A percentile compares a stretch with the other conserved stretches of the same genome.
Evolutionary conservation across 2,329 filamentous ascomycete genomes (phyloP).

Genomic region (Pyrenophora seminiperda): DNA sequence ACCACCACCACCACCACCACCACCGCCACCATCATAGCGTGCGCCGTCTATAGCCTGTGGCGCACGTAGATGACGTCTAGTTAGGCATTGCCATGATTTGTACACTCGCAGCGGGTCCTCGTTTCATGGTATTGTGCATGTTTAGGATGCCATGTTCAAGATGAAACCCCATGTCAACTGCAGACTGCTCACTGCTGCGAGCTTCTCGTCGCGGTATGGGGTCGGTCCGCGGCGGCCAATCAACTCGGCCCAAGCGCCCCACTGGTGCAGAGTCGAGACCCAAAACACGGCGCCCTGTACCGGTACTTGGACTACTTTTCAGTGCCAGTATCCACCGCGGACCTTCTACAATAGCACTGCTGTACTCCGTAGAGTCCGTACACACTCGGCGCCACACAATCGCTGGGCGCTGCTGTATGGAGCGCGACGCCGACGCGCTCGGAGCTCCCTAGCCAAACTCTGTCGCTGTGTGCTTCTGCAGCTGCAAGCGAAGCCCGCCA

Average conservation of each 20-base stretch:
- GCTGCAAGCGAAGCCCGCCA: constrained; percentile 13
- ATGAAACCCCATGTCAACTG: constrained; percentile 33
- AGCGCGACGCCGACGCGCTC: constrained; percentile 6
- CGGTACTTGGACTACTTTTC: too few species aligned
- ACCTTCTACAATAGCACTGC: too few species aligned
- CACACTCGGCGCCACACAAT: too few species aligned
- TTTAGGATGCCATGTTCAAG: constrained; percentile 28
- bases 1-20: too few species aligned
- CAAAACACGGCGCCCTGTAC: too few species aligned
- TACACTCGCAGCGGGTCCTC: constrained; percentile 23
- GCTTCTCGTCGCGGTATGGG: constrained; percentile 20
- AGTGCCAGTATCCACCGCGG: too few species aligned
- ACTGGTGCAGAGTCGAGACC: constrained; percentile 8
- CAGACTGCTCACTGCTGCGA: constrained; percentile 27
- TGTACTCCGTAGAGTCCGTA: too few species aligned
- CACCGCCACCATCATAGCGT: constrained; percentile 23
- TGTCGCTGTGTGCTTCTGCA: constrained; percentile 10
- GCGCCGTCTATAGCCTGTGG: constrained; percentile 11
- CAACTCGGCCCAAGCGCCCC: constrained; percentile 9
- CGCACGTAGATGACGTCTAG: constrained; percentile 3
- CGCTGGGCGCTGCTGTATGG: background rate
- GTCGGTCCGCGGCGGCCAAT: constrained; percentile 26
- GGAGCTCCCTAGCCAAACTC: constrained; percentile 13
- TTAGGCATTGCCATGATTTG: constrained; percentile 27
- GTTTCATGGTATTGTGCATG: constrained; percentile 17